Base-by-base conservation (phyloP, 768 basidiomycete genomes). In the Sarcomyxa edulis region DNA sequence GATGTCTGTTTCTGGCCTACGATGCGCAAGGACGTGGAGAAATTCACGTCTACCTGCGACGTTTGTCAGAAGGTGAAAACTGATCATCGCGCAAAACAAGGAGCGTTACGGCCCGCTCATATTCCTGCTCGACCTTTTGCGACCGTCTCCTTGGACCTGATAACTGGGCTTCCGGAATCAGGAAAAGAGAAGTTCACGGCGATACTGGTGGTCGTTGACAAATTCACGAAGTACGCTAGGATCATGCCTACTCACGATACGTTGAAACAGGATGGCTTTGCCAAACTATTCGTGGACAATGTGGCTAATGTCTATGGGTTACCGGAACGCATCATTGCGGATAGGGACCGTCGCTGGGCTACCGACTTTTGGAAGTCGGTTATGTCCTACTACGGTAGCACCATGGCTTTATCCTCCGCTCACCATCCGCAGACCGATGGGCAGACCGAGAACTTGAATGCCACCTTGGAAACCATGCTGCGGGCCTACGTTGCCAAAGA, bases 391-490 rank as follows among this genome's bases (percentile, higher is more conserved):
- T 39, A 60, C 11, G 55, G 52, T 0, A 42, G 46, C 3, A 18
- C 38, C 3, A 38, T 43, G 32, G 45, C 42, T 3, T 33, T 62
- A 0, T 56, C 65, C 1, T 60, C 60, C 0, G 44, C 57, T 0
- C 55, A 63, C 33, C 67, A 69, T 39, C 66, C 62, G 0, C 62
- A 68, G 41, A 56, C 62, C 0, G 59, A 70, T 42, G 60, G 65
- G 1, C 60, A 64, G 23, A 58, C 54, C 0, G 55, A 65, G 46
- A 40, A 51, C 8, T 27, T 58, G 0, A 62, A 61, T 33, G 52
- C 53, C 1, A 46, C 33, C 2, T 44, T 62, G 1, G 57, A 62
- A 43, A 48, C 51, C 20, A 57, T 56, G 48, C 29, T 64, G 1
- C 40, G 51, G 3, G 55, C 56, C 0, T 64, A 55, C 25, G 55